phyloP scores from a whole-genome alignment of 202 grass and related monocot genomes.

The Panicum hallii region DNA sequence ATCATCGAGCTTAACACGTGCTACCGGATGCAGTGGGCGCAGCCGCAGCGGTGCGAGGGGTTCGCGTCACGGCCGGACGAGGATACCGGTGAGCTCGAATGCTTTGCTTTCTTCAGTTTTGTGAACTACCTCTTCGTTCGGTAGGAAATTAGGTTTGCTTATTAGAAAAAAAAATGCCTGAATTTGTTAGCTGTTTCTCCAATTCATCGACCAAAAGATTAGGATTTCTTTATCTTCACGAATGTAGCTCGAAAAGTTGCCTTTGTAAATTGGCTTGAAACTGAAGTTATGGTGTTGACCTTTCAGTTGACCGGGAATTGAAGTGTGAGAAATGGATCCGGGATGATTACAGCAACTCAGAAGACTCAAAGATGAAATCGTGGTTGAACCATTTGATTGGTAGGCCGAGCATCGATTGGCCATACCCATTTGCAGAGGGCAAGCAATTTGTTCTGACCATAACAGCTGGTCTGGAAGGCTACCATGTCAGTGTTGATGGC shows the following conservation, averaged over 20 bases:
- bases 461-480: conserved; percentile 79
- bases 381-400: conserved; percentile 73
- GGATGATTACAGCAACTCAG: conserved; percentile 44
- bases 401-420: conserved; percentile 60
- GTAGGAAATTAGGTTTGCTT: neutral
- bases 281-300: neutral
- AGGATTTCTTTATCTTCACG: conserved; percentile 1
- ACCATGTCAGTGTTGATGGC: conserved; percentile 78
- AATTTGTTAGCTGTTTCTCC: neutral
- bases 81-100: conserved; percentile 54
- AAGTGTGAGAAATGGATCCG: conserved; percentile 85
- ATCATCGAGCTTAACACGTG: conserved; percentile 91
- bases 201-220: neutral
- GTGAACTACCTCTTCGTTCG: neutral
- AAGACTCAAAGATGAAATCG: conserved; percentile 55
- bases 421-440: conserved; percentile 84
- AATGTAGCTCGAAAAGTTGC: neutral
- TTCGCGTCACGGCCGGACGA: conserved; percentile 54
- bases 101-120: neutral
- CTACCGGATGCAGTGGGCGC: conserved; percentile 98
- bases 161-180: neutral
- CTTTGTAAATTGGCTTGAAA: neutral
- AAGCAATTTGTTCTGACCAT: conserved; percentile 85
- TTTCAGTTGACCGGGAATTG: conserved; percentile 66
- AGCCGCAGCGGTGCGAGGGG: conserved; percentile 75